Percentiles rank a stretch among this genome's conserved stretches.
phyloP scores from a whole-genome alignment of 139 green algal genomes.

The Eudorina sp. region DNA sequence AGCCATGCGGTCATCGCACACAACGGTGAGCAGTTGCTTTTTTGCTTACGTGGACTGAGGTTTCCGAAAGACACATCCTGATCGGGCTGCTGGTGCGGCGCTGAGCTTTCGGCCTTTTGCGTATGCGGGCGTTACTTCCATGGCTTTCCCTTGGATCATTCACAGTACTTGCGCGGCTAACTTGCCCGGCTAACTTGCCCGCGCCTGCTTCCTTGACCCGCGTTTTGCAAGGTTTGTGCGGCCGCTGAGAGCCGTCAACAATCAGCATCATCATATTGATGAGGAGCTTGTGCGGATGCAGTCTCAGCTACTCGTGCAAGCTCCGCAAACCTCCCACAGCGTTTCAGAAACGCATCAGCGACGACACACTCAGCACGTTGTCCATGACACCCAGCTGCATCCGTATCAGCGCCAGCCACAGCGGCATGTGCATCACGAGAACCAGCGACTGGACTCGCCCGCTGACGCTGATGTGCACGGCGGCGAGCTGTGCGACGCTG shows the following conservation, averaged over 20 bases:
- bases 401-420: background rate
- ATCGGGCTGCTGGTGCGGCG: background rate
- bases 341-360: background rate
- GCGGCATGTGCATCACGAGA: slow-evolving; percentile 13
- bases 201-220: too few species aligned
- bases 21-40: background rate
- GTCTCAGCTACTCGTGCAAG: background rate
- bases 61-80: background rate
- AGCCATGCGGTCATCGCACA: background rate
- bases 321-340: background rate
- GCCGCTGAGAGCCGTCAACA: slow-evolving; percentile 16
- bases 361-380: background rate
- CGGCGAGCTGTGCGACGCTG: background rate
- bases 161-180: too few species aligned
- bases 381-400: background rate
- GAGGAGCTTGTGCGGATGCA: slow-evolving; percentile 36
- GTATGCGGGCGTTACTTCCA: background rate
- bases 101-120: background rate
- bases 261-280: slow-evolving; percentile 43
- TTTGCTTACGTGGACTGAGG: background rate
- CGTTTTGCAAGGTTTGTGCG: background rate
- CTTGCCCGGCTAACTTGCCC: too few species aligned
- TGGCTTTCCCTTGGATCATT: too few species aligned
- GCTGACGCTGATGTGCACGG: background rate
- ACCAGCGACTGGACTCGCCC: background rate